Conservation (phyloP, 805 yeast species). For the Priceomyces haplophilus region DNA sequence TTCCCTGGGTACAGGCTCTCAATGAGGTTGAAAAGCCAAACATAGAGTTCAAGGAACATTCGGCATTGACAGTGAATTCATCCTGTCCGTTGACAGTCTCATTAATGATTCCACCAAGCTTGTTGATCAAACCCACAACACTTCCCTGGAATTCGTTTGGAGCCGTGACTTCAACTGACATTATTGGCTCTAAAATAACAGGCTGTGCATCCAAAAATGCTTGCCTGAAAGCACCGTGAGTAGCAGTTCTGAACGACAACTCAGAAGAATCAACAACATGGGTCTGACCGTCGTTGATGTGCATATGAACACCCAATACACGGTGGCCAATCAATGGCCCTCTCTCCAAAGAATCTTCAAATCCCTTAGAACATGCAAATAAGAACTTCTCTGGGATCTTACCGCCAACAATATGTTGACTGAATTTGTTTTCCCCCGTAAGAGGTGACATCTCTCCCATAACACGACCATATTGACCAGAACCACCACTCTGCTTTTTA, state of each 20-base stretch:
- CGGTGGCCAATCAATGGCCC: constrained; percentile 96
- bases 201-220: constrained; percentile 85
- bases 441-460: constrained; percentile 74
- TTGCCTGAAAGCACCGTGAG: constrained; percentile 86
- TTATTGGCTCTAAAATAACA: constrained; percentile 91
- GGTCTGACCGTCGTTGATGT: constrained; percentile 93
- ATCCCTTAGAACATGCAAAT: constrained; percentile 92
- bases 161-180: constrained; percentile 89
- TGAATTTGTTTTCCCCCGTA: constrained; percentile 69
- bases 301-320: constrained; percentile 90
- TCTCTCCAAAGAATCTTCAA: constrained; percentile 89
- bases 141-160: constrained; percentile 96
- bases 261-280: constrained; percentile 98
- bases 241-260: constrained; percentile 90
- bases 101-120: constrained; percentile 84
- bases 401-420: constrained; percentile 92
- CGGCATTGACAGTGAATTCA: constrained; percentile 90
- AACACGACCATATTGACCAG: constrained; percentile 98
- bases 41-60: constrained; percentile 94
- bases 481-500: constrained; percentile 99
- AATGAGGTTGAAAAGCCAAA: constrained; percentile 94
- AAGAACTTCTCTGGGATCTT: constrained; percentile 93
- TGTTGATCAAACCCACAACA: constrained; percentile 87
- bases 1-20: constrained; percentile 97
- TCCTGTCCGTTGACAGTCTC: constrained; percentile 94